Base-by-base conservation (phyloP, 2,329 filamentous ascomycete genomes). In the Talaromyces funiculosus region DNA sequence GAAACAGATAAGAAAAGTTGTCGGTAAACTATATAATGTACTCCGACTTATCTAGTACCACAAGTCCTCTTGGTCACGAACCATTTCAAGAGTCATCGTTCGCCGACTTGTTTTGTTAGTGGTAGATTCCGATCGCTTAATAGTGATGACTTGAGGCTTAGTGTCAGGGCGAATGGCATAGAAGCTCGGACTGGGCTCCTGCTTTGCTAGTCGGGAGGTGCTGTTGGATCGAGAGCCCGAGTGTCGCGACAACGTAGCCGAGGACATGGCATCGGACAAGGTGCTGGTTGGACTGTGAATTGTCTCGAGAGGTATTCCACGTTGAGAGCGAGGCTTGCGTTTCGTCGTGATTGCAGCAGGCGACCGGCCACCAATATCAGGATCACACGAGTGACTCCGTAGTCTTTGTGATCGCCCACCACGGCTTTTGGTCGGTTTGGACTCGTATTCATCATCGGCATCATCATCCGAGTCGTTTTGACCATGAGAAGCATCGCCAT, bases 31-130 rank as follows among this genome's bases (percentile, higher is more conserved):
- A 33, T 20, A 20, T 20, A 12, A 20, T 18, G 20, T 14, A 22
- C 22, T 37, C 22, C 26, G 4, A 53, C 8, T 10, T 14, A 8
- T 35, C 35, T 49, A 55, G 65, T 57, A 75, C 56, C 69, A 75
- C 22, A 75, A 65, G 38, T 75, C 72, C 9, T 75, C 73, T 10
- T 69, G 63, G 59, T 73, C 69, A 22, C 72, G 71, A 5, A 75
- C 73, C 73, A 75, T 75, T 0, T 68, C 65, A 58, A 70, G 63
- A 40, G 73, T 74, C 67, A 74, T 63, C 62, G 10, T 61, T n/a
- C 60, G 67, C 62, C 53, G 62, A 67, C 37, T 66, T 53, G 24
- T 65, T 64, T 49, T 57, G 37, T 24, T 43, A 8, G 45, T 38
- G 9, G 24, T 49, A 14, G 61, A 63, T 14, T 58, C 38, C 7